A percentile compares a stretch with the other conserved stretches of the same genome.
Evolutionary conservation across 2,329 filamentous ascomycete species (phyloP).

Genomic region (Aureobasidium musti): DNA sequence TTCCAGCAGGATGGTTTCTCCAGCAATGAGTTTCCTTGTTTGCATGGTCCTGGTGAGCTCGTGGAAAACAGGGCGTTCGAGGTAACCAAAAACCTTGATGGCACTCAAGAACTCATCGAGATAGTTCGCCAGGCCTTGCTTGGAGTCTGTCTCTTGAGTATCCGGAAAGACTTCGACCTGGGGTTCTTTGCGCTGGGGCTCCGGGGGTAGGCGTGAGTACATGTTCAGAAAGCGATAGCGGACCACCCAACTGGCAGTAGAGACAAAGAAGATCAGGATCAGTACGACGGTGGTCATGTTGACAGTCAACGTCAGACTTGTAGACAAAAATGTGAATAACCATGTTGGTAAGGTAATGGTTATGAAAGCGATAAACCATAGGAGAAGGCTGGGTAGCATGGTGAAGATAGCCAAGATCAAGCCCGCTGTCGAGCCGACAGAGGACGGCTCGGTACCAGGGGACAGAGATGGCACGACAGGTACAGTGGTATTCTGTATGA

Average conservation of each 20-base stretch:
- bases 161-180: constrained; percentile 95
- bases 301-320: constrained; percentile 95
- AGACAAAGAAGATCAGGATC: constrained; percentile 73
- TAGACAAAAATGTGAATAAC: constrained; percentile 86
- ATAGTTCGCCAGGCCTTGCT: constrained; percentile 92
- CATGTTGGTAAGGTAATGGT: constrained; percentile 89
- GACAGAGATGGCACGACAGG: not conserved
- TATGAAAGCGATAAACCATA: constrained; percentile 79
- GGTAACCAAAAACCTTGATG: constrained; percentile 97
- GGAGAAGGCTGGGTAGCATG: constrained; percentile 61
- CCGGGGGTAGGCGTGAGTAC: constrained; percentile 89
- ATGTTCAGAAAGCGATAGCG: constrained; percentile 95
- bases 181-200: constrained; percentile 93
- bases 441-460: constrained; percentile 2
- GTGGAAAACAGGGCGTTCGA: constrained; percentile 95
- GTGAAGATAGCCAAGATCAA: constrained; percentile 41
- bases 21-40: constrained; percentile 91
- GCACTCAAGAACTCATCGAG: constrained; percentile 97
- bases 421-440: constrained; percentile 26
- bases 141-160: constrained; percentile 82
- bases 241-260: constrained; percentile 89
- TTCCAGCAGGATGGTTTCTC: constrained; percentile 90
- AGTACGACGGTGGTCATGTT: constrained; percentile 94
- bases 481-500: constrained; percentile 15
- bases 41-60: constrained; percentile 98